A percentile compares a stretch with the other conserved stretches of the same genome.
These are phyloP conservation scores for Pseudonitzschia multiseries DNA, from an alignment of 108 stramenopile genomes.

Conservation along the genomic window DNA sequence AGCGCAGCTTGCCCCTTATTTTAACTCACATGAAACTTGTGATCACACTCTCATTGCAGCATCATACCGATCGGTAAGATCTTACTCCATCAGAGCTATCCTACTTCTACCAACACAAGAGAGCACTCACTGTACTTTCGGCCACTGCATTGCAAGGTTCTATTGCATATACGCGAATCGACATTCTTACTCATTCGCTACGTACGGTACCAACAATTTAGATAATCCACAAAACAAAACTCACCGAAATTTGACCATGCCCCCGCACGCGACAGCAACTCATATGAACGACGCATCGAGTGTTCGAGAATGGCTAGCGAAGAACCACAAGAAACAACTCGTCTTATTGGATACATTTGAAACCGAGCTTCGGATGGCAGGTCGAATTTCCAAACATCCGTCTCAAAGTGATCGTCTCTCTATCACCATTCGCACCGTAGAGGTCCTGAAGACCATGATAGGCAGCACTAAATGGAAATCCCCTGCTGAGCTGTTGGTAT, in stretches of 20 bases:
- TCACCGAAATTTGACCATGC: not conserved
- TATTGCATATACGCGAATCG: too few relatives aligned
- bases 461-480: constrained; percentile 84
- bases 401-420: constrained; percentile 50
- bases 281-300: constrained; percentile 3
- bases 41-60: too few relatives aligned
- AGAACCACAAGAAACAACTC: constrained; percentile 15
- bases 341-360: constrained; percentile 74
- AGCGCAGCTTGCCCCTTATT: too few relatives aligned
- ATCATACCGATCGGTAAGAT: too few relatives aligned
- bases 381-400: constrained; percentile 42
- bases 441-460: constrained; percentile 71
- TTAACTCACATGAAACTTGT: too few relatives aligned
- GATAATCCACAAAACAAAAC: not conserved
- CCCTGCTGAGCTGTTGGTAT: constrained; percentile 62
- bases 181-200: too few relatives aligned
- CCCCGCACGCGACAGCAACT: not conserved
- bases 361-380: constrained; percentile 67
- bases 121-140: too few relatives aligned
- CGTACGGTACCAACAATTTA: too few relatives aligned
- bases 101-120: too few relatives aligned
- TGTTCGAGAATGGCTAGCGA: constrained; percentile 20
- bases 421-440: constrained; percentile 68
- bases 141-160: too few relatives aligned
- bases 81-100: too few relatives aligned